Base-by-base conservation (phyloP, 768 basidiomycete species). In the Trametes coccinea region DNA sequence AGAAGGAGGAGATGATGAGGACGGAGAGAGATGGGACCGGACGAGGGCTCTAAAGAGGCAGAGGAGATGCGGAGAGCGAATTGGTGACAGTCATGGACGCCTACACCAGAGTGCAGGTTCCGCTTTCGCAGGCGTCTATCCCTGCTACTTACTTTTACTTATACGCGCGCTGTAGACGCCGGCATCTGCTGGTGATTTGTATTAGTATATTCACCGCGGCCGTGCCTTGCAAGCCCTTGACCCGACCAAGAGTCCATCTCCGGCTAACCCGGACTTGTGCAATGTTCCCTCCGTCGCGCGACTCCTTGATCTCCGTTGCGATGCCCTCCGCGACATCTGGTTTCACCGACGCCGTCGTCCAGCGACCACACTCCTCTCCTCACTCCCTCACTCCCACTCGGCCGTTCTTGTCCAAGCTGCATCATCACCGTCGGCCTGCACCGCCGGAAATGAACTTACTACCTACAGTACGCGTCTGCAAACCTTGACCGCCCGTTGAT, bases 81-180 rank as follows among this genome's bases (percentile, higher is more conserved):
- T 56, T 60, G 59, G 50, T 59, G 60, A 64, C 54, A 61, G 67
- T 50, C 61, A 61, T 58, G 63, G 59, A 59, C 60, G 60, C 59
- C 63, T 37, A 11, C 34, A 1, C 22, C 22, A 22, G 56, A 52
- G 37, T 49, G 53, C 55, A 56, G 49, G 39, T 54, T 33, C 51
- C 46, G 45, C 33, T 48, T 17, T 8, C 37, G 40, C 37, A 37
- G 59, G 61, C 61, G 61, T 56, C 61, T 57, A 53, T 5, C 16
- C 41, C 53, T 29, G 29, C 40, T 27, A 27, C 14, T 37, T 37
- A 22, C 57, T 31, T 13, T 4, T 14, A 22, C 57, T 22, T 22
- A 22, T 22, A 22, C 22, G 22, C 22, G 22, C 22, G 22, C 22
- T 22, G 22, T 22, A 22, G 22, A 22, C 22, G 11, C 27, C 33